phyloP scores from a whole-genome alignment of 768 basidiomycete species.

The Agaricus bisporus region DNA sequence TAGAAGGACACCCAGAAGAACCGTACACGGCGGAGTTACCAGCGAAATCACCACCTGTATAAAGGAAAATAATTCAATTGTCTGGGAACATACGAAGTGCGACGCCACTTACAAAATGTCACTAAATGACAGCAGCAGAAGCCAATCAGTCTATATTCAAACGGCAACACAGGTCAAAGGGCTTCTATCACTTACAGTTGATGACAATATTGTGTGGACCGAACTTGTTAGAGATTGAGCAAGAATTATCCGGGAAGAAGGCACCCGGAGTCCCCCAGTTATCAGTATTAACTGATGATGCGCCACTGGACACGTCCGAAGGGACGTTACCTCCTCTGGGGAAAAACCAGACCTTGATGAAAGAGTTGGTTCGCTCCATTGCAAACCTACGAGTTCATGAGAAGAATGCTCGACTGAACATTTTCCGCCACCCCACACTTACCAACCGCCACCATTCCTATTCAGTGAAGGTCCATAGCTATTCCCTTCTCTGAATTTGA shows the following conservation, averaged over 20 bases:
- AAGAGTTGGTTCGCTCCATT: slow-evolving; percentile 48
- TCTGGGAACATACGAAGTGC: background rate
- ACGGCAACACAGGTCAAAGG: background rate
- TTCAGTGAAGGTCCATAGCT: slow-evolving; percentile 60
- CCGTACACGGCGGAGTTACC: slow-evolving; percentile 33
- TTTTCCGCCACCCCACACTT: slow-evolving; percentile 12
- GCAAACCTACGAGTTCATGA: slow-evolving; percentile 40
- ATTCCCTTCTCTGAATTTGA: slow-evolving; percentile 21
- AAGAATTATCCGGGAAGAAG: slow-evolving; percentile 53
- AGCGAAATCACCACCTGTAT: slow-evolving; percentile 53
- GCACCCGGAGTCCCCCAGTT: slow-evolving; percentile 59
- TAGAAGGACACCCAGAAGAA: slow-evolving; percentile 45
- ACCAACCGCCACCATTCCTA: slow-evolving; percentile 57
- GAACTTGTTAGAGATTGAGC: slow-evolving; percentile 51
- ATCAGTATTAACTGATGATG: slow-evolving; percentile 36
- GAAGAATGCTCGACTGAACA: background rate
- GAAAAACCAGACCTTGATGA: slow-evolving; percentile 74
- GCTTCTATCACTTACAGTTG: slow-evolving; percentile 31
- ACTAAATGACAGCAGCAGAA: slow-evolving; percentile 22
- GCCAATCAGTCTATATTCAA: background rate
- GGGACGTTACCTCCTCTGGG: slow-evolving; percentile 42
- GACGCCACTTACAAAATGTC: slow-evolving; percentile 49
- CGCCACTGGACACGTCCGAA: slow-evolving; percentile 37
- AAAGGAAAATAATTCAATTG: background rate
- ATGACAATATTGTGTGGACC: slow-evolving; percentile 58